Evolutionary conservation across 2,329 filamentous ascomycete genomes (phyloP).

Genomic region (Beauveria australis): DNA sequence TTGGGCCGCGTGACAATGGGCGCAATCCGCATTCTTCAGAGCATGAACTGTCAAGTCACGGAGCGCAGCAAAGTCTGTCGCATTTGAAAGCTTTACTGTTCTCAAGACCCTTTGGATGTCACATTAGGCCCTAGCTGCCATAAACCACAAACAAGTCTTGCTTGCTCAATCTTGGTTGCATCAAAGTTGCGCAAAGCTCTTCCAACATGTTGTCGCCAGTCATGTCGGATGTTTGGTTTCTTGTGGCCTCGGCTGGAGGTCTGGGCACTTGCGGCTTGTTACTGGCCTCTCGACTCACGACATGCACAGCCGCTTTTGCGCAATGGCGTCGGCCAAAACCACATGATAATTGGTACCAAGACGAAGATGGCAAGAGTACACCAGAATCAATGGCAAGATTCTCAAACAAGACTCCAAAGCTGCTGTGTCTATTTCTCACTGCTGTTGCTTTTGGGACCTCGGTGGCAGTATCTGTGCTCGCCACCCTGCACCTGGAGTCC

Average conservation of each 20-base stretch:
- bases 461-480: slow-evolving; percentile 46
- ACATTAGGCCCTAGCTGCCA: too few species aligned
- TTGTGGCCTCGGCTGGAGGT: not conserved
- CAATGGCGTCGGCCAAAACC: slow-evolving; percentile 14
- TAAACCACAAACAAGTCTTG: too few species aligned
- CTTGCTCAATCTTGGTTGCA: not conserved
- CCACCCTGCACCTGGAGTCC: slow-evolving; percentile 29
- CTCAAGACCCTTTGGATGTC: not conserved
- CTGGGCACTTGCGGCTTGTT: slow-evolving; percentile 21
- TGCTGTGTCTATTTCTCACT: slow-evolving; percentile 43
- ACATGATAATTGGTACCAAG: slow-evolving; percentile 50
- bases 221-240: not conserved
- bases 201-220: not conserved
- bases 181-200: not conserved
- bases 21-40: not conserved
- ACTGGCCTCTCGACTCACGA: slow-evolving; percentile 24
- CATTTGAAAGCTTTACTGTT: not conserved
- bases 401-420: slow-evolving; percentile 51
- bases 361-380: slow-evolving; percentile 61
- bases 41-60: not conserved
- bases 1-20: too few species aligned
- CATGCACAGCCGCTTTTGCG: not conserved
- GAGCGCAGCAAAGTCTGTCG: not conserved
- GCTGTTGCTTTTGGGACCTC: slow-evolving; percentile 45
- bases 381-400: slow-evolving; percentile 54